Base-by-base conservation (phyloP, 495 filamentous ascomycete genomes). In the Tuber melanosporum region DNA sequence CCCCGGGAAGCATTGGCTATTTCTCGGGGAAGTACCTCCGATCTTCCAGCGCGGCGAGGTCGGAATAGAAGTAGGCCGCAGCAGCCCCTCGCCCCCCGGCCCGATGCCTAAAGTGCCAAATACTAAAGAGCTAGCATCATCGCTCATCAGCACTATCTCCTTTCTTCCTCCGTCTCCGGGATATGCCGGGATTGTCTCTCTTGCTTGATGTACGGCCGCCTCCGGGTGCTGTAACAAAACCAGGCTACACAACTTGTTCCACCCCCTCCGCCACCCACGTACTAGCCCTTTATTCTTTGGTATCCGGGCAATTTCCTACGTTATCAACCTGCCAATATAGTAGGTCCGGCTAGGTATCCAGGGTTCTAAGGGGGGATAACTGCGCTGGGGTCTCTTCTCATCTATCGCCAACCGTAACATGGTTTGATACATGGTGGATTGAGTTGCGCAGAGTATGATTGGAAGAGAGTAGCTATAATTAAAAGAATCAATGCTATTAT, bases 11-110 rank as follows among this genome's bases (percentile, higher is more conserved):
- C 9, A 12, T 22, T 71, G 7, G n/a, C 26, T 19, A 75, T 52
- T 22, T 44, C 57, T 10, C 20, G 10, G 42, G 42, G 57, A 12
- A 75, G 26, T 10, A 19, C 17, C 42, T 20, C 36, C 19, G 10
- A 47, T 71, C 52, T 44, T 14, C 66, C 42, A 10, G 45, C 22
- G 45, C 62, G 22, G 39, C 43, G 39, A 70, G 49, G 36, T 39
- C 47, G n/a, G 46, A 71, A 49, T 71, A 71, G n/a, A 75, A 70
- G 19, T 42, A 70, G 39, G 73, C 41, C n/a, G 49, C 41, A 0
- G 62, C 62, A 75, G 46, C 45, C 22, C 46, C 39, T 7, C 14
- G 2, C 4, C 8, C 39, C 17, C 10, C 22, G 22, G 42, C 73
- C 19, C 36, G 62, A 2, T 36, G 32, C 41, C 26, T 6, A 75